Evolutionary conservation across 129 eudicot species (phyloP).

Genomic region (Escallonia herrerae): DNA sequence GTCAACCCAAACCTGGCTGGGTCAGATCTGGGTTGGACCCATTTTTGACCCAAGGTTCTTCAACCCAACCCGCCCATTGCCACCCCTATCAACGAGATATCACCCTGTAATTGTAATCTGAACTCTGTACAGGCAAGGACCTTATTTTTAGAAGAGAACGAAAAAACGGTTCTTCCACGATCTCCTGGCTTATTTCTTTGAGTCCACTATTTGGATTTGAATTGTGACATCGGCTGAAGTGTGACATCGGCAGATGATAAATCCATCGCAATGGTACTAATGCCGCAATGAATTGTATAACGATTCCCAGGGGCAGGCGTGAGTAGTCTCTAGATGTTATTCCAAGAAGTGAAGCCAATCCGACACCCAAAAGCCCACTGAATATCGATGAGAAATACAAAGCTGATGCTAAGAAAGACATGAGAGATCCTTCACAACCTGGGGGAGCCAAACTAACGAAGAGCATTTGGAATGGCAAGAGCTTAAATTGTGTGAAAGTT

Average conservation of each 20-base stretch:
- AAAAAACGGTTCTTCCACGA: too few species aligned
- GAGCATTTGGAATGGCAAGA: slow-evolving; percentile 75
- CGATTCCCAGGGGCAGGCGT: slow-evolving; percentile 57
- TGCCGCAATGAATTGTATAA: slow-evolving; percentile 71
- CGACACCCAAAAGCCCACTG: slow-evolving; percentile 84
- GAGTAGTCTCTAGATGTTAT: slow-evolving; percentile 62
- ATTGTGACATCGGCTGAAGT: too few species aligned
- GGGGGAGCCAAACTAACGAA: slow-evolving; percentile 79
- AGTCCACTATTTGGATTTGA: too few species aligned
- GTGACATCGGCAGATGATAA: slow-evolving; percentile 32
- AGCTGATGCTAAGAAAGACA: slow-evolving; percentile 80
- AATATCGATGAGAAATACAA: slow-evolving; percentile 76
- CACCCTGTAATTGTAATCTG: too few species aligned
- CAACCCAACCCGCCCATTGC: too few species aligned
- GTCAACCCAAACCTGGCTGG: too few species aligned
- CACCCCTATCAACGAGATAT: too few species aligned
- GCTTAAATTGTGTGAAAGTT: slow-evolving; percentile 68
- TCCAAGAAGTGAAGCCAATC: slow-evolving; percentile 77
- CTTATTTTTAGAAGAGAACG: too few species aligned
- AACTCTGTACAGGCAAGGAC: too few species aligned
- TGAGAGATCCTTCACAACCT: slow-evolving; percentile 88
- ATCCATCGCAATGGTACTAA: slow-evolving; percentile 72
- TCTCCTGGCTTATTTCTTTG: too few species aligned
- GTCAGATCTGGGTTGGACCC: too few species aligned
- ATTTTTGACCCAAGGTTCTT: too few species aligned